A percentile compares a stretch with the other conserved stretches of the same genome.
These are phyloP conservation scores for Lolium perenne DNA, from an alignment of 176 grass and related monocot genomes.

Conservation along the genomic window DNA sequence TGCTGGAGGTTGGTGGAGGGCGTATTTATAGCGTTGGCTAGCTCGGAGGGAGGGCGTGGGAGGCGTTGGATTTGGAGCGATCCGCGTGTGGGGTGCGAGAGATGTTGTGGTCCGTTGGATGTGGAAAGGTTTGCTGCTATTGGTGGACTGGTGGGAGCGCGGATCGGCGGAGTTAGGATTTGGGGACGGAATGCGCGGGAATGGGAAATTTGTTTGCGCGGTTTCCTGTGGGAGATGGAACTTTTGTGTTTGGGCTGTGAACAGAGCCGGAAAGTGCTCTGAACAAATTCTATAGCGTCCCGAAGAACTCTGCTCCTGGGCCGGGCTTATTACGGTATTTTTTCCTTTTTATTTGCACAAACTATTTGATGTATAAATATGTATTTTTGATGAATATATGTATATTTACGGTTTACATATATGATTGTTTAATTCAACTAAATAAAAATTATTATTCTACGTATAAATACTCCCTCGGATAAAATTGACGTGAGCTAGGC, in stretches of 20 bases:
- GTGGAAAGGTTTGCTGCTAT: background rate
- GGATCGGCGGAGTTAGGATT: background rate
- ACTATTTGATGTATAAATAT: too few relatives aligned
- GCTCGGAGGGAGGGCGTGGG: background rate
- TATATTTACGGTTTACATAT: too few relatives aligned
- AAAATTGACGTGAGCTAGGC: too few relatives aligned
- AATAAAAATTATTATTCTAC: too few relatives aligned
- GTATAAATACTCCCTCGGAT: too few relatives aligned
- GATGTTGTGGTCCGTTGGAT: background rate
- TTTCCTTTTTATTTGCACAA: too few relatives aligned
- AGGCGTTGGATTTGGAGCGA: conserved; percentile 26
- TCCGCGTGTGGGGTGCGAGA: background rate
- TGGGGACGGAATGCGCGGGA: background rate
- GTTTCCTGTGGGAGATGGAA: background rate
- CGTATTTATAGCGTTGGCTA: background rate
- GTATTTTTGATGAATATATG: too few relatives aligned
- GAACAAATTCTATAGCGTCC: too few relatives aligned
- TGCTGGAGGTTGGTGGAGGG: background rate
- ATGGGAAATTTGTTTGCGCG: background rate
- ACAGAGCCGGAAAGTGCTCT: background rate
- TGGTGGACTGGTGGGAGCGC: background rate
- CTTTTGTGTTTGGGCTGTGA: background rate
- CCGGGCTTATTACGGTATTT: too few relatives aligned
- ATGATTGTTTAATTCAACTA: too few relatives aligned
- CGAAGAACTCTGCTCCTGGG: too few relatives aligned